Evolutionary conservation across 768 basidiomycete genomes (phyloP).

Genomic region (Macrocybe gigantea): DNA sequence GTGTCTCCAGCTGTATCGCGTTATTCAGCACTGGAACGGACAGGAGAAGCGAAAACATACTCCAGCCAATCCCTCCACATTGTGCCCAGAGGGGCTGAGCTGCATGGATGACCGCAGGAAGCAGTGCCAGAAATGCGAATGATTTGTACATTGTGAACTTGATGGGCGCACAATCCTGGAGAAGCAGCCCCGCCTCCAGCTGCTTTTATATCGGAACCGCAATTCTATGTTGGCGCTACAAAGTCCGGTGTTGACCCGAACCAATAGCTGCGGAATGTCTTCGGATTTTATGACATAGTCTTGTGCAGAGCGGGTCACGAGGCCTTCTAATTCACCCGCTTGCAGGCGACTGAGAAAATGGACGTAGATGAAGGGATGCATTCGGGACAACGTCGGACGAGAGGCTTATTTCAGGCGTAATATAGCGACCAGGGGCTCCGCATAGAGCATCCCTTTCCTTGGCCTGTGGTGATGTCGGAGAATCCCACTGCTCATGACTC

Average conservation of each 20-base stretch:
- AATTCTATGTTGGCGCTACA: conserved; percentile 7
- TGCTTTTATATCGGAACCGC: conserved; percentile 9
- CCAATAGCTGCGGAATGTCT: conserved; percentile 14
- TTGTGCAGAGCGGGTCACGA: conserved; percentile 17
- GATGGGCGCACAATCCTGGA: conserved; percentile 4
- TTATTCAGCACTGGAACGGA: conserved; percentile 14
- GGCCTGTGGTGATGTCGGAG: conserved; percentile 1
- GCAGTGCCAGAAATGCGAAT: conserved; percentile 33
- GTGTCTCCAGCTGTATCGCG: conserved; percentile 28
- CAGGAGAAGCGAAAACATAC: conserved; percentile 24
- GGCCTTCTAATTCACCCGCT: conserved; percentile 20
- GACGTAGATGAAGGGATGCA: neutral
- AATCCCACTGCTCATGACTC: no score
- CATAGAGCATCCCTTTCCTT: conserved; percentile 1
- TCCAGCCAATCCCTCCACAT: conserved; percentile 48
- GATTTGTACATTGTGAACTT: conserved; percentile 40
- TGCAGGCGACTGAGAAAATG: conserved; percentile 3
- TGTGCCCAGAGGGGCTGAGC: conserved; percentile 40
- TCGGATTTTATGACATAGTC: conserved; percentile 13
- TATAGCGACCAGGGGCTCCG: neutral
- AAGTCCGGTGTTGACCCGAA: conserved; percentile 34
- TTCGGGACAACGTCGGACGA: conserved; percentile 18
- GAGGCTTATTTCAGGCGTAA: neutral
- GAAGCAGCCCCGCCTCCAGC: conserved; percentile 1
- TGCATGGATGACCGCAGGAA: conserved; percentile 39